Evolutionary conservation across 345 rosid species (phyloP).

Genomic region (Euphorbia peplus): DNA sequence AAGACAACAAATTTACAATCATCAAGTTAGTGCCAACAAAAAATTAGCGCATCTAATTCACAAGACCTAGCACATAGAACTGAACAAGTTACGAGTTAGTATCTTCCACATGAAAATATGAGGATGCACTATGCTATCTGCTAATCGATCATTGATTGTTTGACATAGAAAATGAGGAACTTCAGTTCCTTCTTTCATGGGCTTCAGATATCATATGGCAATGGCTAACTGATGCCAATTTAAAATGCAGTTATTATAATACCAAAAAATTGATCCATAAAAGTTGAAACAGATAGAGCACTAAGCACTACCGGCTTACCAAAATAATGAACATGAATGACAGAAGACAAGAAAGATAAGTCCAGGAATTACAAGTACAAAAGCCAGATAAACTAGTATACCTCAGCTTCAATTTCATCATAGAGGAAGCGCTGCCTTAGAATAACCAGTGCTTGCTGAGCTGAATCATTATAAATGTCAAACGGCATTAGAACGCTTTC

Average conservation of each 20-base stretch:
- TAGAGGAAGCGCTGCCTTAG: slow-evolving; percentile 93
- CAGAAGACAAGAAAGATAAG: slow-evolving; percentile 1
- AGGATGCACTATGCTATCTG: not conserved
- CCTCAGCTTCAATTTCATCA: slow-evolving; percentile 99
- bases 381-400: slow-evolving; percentile 24
- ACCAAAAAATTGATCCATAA: not conserved
- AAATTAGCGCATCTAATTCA: not conserved
- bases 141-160: not conserved
- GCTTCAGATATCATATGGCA: not conserved
- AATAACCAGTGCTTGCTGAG: slow-evolving; percentile 88
- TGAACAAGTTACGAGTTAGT: not conserved
- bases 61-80: not conserved
- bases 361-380: not conserved
- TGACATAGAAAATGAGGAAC: not conserved
- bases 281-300: not conserved
- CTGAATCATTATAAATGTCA: slow-evolving; percentile 97
- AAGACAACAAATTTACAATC: slow-evolving; percentile 3
- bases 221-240: not conserved
- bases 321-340: not conserved
- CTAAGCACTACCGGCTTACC: not conserved
- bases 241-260: not conserved
- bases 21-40: slow-evolving; percentile 8
- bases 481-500: slow-evolving; percentile 92
- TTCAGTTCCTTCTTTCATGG: not conserved
- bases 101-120: not conserved